Evolutionary conservation across 371 early-diverging fungal genomes (phyloP), one percentile per base, ranked within the genome.

Genomic region (Mucor piriformis): DNA sequence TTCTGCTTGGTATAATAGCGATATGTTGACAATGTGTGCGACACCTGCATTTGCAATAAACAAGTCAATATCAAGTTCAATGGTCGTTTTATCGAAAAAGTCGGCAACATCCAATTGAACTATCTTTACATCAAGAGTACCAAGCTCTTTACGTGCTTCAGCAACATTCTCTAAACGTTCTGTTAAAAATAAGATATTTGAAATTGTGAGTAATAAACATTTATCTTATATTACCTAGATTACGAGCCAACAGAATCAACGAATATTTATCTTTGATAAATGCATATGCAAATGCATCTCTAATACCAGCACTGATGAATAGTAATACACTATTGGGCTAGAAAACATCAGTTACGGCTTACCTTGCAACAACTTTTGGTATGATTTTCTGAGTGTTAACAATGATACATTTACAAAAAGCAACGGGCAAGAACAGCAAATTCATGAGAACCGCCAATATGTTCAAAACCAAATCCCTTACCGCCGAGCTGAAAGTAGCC

Each of bases 41-140:
- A 65, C 49, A 32, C 65, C 65, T 11, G 65, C 65, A 59, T 65
- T 65, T 10, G 65, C 65, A 51, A 65, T 65, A 40, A 65, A 65
- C 6, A 65, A 33, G 38, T 65, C 65, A 15, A 65, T 56, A 6
- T 42, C 56, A 20, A 55, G 60, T 32, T 59, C 60, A 12, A 40
- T 32, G 0, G 51, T 60, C 18, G 55, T 65, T 51, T 55, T 42
- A 6, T 54, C 56, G 37, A 65, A 57, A 25, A 59, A 55, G 44
- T 65, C 61, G 0, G 65, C 23, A 15, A 65, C 52, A 40, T 65
- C 65, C 60, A 65, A 37, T 42, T 59, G 65, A 32, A 65, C 61
- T 0, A 60, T 33, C 40, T 65, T 60, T 24, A 65, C 65, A 56
- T 65, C 52, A 8, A 56, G 55, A 20, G 65, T 50, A n/a, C 65